Evolutionary conservation across 352 stramenopile species (phyloP), one percentile per base, ranked within the genome.

Genomic region (Bremia lactucae): DNA sequence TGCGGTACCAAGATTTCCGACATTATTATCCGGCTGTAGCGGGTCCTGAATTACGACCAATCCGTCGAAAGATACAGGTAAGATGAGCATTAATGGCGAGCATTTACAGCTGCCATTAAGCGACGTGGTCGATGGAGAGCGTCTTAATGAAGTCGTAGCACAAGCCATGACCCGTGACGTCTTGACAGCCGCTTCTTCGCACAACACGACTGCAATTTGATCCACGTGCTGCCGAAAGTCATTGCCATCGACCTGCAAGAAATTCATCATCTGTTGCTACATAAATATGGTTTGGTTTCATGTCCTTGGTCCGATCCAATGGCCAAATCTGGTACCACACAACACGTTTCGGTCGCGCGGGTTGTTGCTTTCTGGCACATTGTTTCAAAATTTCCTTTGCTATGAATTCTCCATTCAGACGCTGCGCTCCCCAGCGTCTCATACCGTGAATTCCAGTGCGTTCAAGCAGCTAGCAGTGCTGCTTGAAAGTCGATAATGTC

Each of bases 221-320:
- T 92, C 79, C 2, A 87, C 54, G 21, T 83, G 65, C 31, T 84
- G 76, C 4, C 78, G 62, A 35, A 88, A 92, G 22, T 89, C 72
- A 19, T 83, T 89, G 15, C 73, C 76, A 36, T 86, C 89, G 53
- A 81, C 89, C 33, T 89, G 72, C 40, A 92, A 52, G 34, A 92
- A 78, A 46, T 81, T 62, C 79, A 92, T 89, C 2, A 92, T 47
- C 20, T 85, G 56, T 92, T 92, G 2, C 79, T 76, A 2, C 89
- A 54, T 6, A 87, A 36, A 40, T 63, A 80, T 6, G 66, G 65
- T 31, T 72, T 60, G 14, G 56, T 34, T 38, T 80, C 67, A 33
- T 64, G 58, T 13, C n/a, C n/a, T n/a, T 47, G 40, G 13, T 67
- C 55, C 13, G 55, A 62, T 0, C 54, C 51, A 13, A 48, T 49